phyloP scores from a whole-genome alignment of 148 eudicot species.

The Simmondsia chinensis region DNA sequence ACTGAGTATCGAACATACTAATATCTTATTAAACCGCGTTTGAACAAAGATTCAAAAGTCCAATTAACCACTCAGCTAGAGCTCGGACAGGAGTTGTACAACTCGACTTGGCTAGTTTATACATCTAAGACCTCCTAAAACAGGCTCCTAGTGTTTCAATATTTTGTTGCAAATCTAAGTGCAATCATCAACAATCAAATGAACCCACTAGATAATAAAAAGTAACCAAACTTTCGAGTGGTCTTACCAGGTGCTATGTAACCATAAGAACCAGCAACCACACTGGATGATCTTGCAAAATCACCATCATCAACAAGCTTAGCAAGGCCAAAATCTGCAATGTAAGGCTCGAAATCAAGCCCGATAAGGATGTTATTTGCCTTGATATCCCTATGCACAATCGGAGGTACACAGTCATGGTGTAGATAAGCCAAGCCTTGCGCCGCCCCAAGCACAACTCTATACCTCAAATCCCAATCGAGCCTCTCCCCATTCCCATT shows the following conservation, averaged over 20 bases:
- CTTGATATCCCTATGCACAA: slow-evolving; percentile 85
- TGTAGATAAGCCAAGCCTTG: slow-evolving; percentile 73
- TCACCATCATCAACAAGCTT: slow-evolving; percentile 70
- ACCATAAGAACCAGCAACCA: slow-evolving; percentile 83
- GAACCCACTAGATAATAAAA: no score
- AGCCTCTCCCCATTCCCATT: slow-evolving; percentile 42
- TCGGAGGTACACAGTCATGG: slow-evolving; percentile 88
- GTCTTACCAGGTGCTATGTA: slow-evolving; percentile 81
- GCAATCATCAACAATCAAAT: no score
- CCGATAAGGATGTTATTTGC: slow-evolving; percentile 82
- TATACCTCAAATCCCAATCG: slow-evolving; percentile 74
- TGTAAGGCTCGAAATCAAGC: slow-evolving; percentile 63
- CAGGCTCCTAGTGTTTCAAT: no score
- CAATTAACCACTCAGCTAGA: no score
- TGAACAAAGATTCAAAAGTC: no score
- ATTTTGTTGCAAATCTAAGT: no score
- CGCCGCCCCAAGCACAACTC: slow-evolving; percentile 62
- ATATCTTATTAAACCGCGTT: no score
- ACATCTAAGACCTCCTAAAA: no score
- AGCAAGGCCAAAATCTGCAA: slow-evolving; percentile 87
- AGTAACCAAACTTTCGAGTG: no score
- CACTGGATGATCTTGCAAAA: slow-evolving; percentile 54
- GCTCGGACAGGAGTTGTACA: no score
- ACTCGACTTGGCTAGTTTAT: no score
- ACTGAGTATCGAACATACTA: no score